Base-by-base conservation (phyloP, 805 yeast genomes). In the Starmerella davenportii region DNA sequence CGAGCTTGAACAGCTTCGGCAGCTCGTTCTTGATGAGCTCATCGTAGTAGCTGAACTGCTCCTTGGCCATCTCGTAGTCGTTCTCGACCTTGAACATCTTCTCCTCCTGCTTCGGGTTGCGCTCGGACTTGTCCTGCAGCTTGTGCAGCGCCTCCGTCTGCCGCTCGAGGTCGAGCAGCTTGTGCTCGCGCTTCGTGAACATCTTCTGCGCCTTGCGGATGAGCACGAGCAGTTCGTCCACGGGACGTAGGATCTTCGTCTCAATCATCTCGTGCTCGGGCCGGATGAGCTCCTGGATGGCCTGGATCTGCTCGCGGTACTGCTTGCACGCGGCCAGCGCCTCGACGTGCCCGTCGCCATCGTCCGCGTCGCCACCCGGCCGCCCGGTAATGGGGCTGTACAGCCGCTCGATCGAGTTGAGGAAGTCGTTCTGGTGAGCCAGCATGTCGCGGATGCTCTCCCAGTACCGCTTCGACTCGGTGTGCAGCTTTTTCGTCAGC, bases 351-450 rank as follows among this genome's bases (percentile, higher is more conserved):
- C 92, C 95, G 0, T 85, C 85, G 35, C 73, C 69, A 2, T 81
- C 59, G 5, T 90, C 72, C 53, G 76, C 79, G 5, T 95, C 95
- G 56, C 90, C 96, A 14, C 90, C 74, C 55, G 79, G 65, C 44
- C 84, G 74, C 32, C 98, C 98, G 40, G 90, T 75, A 44, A 90
- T 90, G 1, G 98, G 98, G 60, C 87, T 82, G 63, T 84, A 90
- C 43, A 90, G 79, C 55, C 85, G 95, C 57, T 85, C 95, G 60
- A 90, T 82, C 3, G 93, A 87, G 53, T 77, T 78, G n/a, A 94
- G 79, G 57, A 85, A 90, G 43, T 87, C 95, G 48, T 87, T 77
- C 58, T 90, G 98, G 58, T 79, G 90, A 42, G 74, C 76, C 50
- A 90, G 65, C 93, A 90, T 84, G 33, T 87, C 93, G 53, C 80